Conservation (phyloP, 768 basidiomycete species). For the Imleria badia region DNA sequence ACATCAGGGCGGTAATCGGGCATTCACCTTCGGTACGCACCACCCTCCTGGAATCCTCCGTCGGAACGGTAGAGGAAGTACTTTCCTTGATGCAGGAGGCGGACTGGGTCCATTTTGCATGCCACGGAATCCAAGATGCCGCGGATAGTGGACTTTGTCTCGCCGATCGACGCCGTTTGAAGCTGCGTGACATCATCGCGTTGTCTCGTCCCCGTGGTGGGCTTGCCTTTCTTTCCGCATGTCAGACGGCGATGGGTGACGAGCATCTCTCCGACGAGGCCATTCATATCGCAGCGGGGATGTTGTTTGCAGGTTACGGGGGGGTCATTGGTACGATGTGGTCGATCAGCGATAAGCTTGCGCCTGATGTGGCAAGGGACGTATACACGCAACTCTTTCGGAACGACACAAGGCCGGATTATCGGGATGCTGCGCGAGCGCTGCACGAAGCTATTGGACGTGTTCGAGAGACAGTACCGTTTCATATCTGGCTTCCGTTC, state of each 20-base stretch:
- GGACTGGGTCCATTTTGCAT: background rate
- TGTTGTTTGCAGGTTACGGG: conserved; percentile 34
- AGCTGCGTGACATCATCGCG: background rate
- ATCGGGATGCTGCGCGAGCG: background rate
- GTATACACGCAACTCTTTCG: conserved; percentile 27
- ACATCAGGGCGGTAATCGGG: conserved; percentile 2
- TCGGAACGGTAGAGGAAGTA: conserved; percentile 12
- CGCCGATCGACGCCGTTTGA: background rate
- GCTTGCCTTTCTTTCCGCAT: background rate
- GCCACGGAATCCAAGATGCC: background rate
- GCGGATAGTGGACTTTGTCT: background rate
- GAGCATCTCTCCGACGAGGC: background rate
- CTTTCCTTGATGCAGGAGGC: background rate
- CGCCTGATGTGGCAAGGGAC: conserved; percentile 30
- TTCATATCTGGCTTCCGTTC: conserved; percentile 7
- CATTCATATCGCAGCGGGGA: conserved; percentile 14
- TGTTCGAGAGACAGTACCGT: background rate
- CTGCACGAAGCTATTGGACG: background rate
- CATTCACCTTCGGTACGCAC: background rate
- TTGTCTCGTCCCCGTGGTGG: background rate
- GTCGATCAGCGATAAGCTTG: conserved; percentile 21
- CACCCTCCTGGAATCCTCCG: background rate
- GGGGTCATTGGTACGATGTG: conserved; percentile 5
- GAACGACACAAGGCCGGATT: background rate
- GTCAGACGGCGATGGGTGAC: background rate